Percentiles rank a stretch among this genome's conserved stretches.
Conservation (phyloP, 1,139 yeast genomes). For the Pichia terricola region DNA sequence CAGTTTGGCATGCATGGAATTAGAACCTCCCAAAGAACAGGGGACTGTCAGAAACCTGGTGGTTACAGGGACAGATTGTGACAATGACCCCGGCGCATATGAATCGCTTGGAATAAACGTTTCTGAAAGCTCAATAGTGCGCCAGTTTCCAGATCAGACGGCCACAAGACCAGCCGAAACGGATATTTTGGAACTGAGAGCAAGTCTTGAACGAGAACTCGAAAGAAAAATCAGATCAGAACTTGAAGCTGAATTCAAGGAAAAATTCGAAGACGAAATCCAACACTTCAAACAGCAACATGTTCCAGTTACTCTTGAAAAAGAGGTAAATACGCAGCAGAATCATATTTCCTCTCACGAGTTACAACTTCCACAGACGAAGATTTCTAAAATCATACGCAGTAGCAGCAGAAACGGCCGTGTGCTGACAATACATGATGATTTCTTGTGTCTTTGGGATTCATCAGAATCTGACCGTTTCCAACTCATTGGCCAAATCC, state of each 20-base stretch:
- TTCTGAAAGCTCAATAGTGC: background rate
- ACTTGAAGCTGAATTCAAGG: conserved; percentile 7
- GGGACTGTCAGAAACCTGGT: background rate
- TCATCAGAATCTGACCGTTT: background rate
- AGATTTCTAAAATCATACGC: conserved; percentile 1
- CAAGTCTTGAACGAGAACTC: background rate
- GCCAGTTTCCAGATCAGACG: background rate
- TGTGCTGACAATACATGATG: conserved; percentile 8
- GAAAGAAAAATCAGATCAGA: conserved; percentile 7
- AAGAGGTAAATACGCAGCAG: background rate
- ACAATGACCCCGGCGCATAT: background rate
- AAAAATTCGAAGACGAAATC: conserved; percentile 1
- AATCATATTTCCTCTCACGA: background rate
- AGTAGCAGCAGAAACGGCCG: background rate
- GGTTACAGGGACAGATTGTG: background rate
- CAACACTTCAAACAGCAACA: background rate
- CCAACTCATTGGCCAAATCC: background rate
- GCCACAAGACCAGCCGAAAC: background rate
- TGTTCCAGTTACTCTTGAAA: background rate
- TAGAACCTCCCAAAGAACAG: background rate
- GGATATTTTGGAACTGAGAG: background rate
- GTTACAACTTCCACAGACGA: conserved; percentile 2
- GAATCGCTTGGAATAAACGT: background rate
- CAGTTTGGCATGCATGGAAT: too few species aligned
- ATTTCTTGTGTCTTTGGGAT: conserved; percentile 9